Evolutionary conservation across 1,284 basidiomycete species (phyloP).

Genomic region (Ustilago bromivora): DNA sequence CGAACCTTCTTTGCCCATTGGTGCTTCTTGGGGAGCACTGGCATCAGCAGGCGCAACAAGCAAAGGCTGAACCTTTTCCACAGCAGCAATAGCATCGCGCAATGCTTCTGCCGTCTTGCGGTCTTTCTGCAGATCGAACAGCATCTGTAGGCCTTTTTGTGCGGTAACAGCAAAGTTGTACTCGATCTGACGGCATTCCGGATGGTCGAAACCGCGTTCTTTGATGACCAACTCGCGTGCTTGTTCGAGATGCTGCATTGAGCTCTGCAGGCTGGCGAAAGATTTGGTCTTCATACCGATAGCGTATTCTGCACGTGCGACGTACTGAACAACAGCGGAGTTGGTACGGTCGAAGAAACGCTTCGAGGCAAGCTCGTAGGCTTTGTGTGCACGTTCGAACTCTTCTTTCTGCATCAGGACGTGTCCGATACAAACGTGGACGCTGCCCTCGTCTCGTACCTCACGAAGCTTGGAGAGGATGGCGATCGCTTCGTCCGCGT

Average conservation of each 20-base stretch:
- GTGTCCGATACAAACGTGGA: conserved; percentile 68
- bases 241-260: conserved; percentile 54
- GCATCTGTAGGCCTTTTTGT: conserved; percentile 66
- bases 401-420: conserved; percentile 67
- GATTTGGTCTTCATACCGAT: conserved; percentile 60
- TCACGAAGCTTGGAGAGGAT: conserved; percentile 67
- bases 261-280: conserved; percentile 49
- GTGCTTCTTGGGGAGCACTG: conserved; percentile 18
- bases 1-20: conserved; percentile 33
- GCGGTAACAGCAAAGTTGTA: conserved; percentile 67
- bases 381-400: conserved; percentile 63
- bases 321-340: conserved; percentile 61
- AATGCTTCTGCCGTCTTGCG: conserved; percentile 52
- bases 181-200: conserved; percentile 54
- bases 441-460: conserved; percentile 65
- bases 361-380: conserved; percentile 63
- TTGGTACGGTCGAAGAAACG: conserved; percentile 51
- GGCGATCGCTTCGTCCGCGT: conserved; percentile 64
- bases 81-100: conserved; percentile 53
- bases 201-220: conserved; percentile 27
- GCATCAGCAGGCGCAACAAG: conserved; percentile 30
- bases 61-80: conserved; percentile 51
- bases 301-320: conserved; percentile 63
- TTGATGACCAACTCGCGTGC: conserved; percentile 48
- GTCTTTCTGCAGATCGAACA: conserved; percentile 61